Evolutionary conservation across 306 rosid genomes (phyloP), one percentile per base, ranked within the genome.

Genomic region (Cercis canadensis): DNA sequence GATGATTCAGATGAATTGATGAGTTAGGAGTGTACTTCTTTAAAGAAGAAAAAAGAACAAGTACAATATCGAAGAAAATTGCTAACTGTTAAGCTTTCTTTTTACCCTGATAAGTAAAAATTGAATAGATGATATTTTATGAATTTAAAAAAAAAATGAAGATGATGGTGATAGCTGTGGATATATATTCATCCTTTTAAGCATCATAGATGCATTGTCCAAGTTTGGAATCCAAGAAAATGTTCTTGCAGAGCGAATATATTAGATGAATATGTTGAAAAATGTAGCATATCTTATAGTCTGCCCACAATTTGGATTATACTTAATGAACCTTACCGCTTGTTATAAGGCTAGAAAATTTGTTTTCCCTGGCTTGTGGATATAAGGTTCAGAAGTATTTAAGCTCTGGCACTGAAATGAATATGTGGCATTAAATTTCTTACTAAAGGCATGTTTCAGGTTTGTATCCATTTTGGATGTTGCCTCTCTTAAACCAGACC

Each of bases 381-480:
- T 37, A 44, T 63, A 78, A 52, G 14, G 17, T 53, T 45, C 56
- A 5, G 62, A 59, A 62, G 69, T 68, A 57, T 53, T 34, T 73
- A 58, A 41, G 49, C 1, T 72, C 62, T 56, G 41, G 7, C 47
- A 34, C 12, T 67, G 45, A 77, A 51, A 51, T 67, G 54, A 65
- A 57, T 62, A 13, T 75, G 29, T 70, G 74, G 29, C 44, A 43
- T 54, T 62, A 12, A 66, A 52, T 71, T 62, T 72, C 73, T 62
- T 65, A 57, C 60, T 62, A 18, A 71, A 59, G 68, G 16, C 54
- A 32, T 53, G 41, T 74, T 82, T 82, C 90, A 94, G 97, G 89
- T 94, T 88, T 68, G 94, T 89, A 51, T 88, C 94, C 79, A 81
- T 90, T 83, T 83, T 94, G 89, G 92, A 94, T 80, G 97, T 81